phyloP scores from a whole-genome alignment of 1,139 yeast genomes.

The Magnusiomyces sp. region DNA sequence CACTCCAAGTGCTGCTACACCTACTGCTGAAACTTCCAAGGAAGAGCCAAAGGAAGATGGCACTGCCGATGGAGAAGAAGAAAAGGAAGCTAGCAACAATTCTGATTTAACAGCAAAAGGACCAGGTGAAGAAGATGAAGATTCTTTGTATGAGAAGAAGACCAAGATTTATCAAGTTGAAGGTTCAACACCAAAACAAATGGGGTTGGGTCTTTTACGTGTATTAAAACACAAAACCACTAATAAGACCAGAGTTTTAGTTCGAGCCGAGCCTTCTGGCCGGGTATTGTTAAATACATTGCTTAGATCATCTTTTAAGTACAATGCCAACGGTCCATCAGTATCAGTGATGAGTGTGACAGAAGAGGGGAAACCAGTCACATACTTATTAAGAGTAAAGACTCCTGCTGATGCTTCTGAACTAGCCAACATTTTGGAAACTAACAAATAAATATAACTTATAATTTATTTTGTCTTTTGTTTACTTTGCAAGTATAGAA shows the following conservation, averaged over 20 bases:
- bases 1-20: conserved; percentile 4
- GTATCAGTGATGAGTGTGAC: conserved; percentile 54
- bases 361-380: conserved; percentile 41
- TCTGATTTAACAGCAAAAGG: conserved; percentile 36
- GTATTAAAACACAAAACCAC: conserved; percentile 52
- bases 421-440: conserved; percentile 27
- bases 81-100: conserved; percentile 14
- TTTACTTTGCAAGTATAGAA: neutral
- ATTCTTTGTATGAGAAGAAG: conserved; percentile 51
- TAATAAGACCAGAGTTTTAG: conserved; percentile 57
- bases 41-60: conserved; percentile 14
- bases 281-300: conserved; percentile 69
- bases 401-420: conserved; percentile 60
- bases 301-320: conserved; percentile 46
- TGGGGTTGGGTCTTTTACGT: conserved; percentile 79
- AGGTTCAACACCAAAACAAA: conserved; percentile 23
- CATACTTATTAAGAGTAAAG: conserved; percentile 67
- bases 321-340: conserved; percentile 26
- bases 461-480: neutral
- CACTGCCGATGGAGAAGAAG: conserved; percentile 16
- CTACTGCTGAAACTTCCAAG: conserved; percentile 8
- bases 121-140: conserved; percentile 87
- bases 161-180: conserved; percentile 54
- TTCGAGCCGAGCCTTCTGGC: conserved; percentile 85
- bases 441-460: neutral